Conservation (phyloP, 495 filamentous ascomycete species). For the Aspergillus avenaceus region DNA sequence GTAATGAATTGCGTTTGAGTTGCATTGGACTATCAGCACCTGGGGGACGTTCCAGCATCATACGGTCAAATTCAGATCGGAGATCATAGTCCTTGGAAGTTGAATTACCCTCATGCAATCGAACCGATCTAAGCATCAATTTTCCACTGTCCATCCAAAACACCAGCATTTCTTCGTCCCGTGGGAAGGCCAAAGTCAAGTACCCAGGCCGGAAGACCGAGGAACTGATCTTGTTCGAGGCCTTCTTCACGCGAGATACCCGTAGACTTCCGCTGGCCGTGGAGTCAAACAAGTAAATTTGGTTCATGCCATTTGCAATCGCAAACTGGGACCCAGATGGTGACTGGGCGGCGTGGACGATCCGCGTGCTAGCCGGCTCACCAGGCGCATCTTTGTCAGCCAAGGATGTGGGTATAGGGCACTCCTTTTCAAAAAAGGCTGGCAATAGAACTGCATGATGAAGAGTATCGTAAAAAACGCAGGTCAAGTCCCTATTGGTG, state of each 20-base stretch:
- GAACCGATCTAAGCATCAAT: conserved; percentile 17
- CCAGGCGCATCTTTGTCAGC: conserved; percentile 7
- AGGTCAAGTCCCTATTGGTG: conserved; percentile 18
- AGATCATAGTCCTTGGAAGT: conserved; percentile 19
- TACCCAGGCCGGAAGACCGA: conserved; percentile 19
- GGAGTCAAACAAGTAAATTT: conserved; percentile 21
- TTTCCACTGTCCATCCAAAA: conserved; percentile 23
- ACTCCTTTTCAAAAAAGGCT: conserved; percentile 22
- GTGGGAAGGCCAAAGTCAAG: conserved; percentile 17
- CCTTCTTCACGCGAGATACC: conserved; percentile 15
- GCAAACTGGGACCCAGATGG: conserved; percentile 19
- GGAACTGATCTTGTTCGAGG: conserved; percentile 17
- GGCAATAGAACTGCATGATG: conserved; percentile 18
- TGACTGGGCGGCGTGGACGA: conserved; percentile 23
- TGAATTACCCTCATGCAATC: conserved; percentile 12
- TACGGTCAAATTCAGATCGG: conserved; percentile 20
- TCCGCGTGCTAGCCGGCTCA: conserved; percentile 10
- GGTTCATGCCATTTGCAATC: conserved; percentile 18
- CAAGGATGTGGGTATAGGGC: conserved; percentile 13
- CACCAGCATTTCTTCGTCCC: conserved; percentile 15
- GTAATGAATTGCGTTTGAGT: conserved; percentile 9
- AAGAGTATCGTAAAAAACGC: conserved; percentile 20
- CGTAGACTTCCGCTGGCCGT: conserved; percentile 15
- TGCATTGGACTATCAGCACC: conserved; percentile 9
- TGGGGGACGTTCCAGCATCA: conserved; percentile 12